phyloP scores from a whole-genome alignment of 2,329 filamentous ascomycete genomes.

The Paraphoma chrysanthemicola region DNA sequence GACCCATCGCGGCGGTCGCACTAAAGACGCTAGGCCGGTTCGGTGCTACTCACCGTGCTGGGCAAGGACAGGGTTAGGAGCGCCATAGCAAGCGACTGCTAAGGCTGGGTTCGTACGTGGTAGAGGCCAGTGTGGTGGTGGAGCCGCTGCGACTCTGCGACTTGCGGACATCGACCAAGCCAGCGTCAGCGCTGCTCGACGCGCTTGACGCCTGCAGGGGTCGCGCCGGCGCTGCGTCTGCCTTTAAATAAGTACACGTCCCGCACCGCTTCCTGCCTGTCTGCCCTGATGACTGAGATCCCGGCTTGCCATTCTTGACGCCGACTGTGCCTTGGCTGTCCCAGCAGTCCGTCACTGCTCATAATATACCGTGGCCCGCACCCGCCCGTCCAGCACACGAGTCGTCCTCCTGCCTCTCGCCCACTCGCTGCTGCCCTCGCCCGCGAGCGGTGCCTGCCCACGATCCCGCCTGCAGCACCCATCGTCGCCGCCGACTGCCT shows the following conservation, averaged over 20 bases:
- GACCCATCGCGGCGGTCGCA: no score
- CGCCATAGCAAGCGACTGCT: conserved; percentile 12
- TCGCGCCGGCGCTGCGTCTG: conserved; percentile 16
- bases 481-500: conserved; percentile 4
- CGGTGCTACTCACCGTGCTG: conserved; percentile 8
- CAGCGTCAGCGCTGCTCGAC: conserved; percentile 23
- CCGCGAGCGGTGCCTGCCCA: neutral
- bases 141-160: conserved; percentile 20
- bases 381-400: conserved; percentile 1
- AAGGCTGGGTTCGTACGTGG: no score
- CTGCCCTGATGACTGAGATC: conserved; percentile 30
- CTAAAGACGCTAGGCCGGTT: conserved; percentile 18
- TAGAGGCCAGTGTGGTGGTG: conserved; percentile 18
- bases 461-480: conserved; percentile 1
- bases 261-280: conserved; percentile 11
- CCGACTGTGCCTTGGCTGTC: conserved; percentile 9
- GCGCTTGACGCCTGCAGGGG: conserved; percentile 25
- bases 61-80: conserved; percentile 19
- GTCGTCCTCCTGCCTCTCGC: conserved; percentile 1
- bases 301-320: conserved; percentile 22
- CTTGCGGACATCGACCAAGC: neutral
- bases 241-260: conserved; percentile 32
- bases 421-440: conserved; percentile 2
- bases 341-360: conserved; percentile 26
- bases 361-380: conserved; percentile 23